A percentile compares a stretch with the other conserved stretches of the same genome.
phyloP scores from a whole-genome alignment of 345 rosid species.

The Rhodomyrtus tomentosa region DNA sequence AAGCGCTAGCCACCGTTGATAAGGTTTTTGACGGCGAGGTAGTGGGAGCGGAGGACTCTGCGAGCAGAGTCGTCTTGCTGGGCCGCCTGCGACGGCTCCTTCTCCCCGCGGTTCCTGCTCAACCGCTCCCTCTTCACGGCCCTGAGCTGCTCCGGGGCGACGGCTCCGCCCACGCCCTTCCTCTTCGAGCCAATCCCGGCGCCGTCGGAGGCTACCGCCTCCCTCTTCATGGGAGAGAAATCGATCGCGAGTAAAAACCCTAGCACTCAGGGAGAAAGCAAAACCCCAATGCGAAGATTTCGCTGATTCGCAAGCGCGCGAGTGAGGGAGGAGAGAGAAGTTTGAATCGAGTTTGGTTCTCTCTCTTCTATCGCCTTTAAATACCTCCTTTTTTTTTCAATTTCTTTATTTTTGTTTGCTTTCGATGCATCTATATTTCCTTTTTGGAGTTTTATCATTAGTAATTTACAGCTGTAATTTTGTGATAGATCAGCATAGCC shows the following conservation, averaged over 20 bases:
- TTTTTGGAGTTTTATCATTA: not conserved
- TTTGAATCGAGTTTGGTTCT: not conserved
- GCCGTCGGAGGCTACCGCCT: not conserved
- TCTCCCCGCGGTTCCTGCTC: not conserved
- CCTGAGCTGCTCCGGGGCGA: slow-evolving; percentile 1
- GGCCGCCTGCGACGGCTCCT: not conserved
- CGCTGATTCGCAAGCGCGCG: not conserved
- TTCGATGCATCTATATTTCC: not conserved
- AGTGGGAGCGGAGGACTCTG: slow-evolving; percentile 64
- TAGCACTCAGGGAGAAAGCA: not conserved
- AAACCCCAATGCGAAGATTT: not conserved
- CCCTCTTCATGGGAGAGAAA: slow-evolving; percentile 2
- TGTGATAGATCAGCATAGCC: not conserved
- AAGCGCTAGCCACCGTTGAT: slow-evolving; percentile 31
- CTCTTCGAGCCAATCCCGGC: not conserved
- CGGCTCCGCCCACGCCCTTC: not conserved
- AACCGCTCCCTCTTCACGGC: slow-evolving; percentile 8
- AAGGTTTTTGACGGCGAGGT: slow-evolving; percentile 37
- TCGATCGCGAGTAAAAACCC: not conserved
- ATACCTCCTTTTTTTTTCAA: rapidly evolving
- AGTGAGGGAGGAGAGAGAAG: not conserved
- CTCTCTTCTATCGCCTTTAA: not conserved
- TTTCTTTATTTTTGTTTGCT: not conserved
- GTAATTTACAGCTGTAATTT: not conserved
- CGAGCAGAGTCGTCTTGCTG: slow-evolving; percentile 23